phyloP scores from a whole-genome alignment of 805 yeast species.

The Monosporozyma aquatica region DNA sequence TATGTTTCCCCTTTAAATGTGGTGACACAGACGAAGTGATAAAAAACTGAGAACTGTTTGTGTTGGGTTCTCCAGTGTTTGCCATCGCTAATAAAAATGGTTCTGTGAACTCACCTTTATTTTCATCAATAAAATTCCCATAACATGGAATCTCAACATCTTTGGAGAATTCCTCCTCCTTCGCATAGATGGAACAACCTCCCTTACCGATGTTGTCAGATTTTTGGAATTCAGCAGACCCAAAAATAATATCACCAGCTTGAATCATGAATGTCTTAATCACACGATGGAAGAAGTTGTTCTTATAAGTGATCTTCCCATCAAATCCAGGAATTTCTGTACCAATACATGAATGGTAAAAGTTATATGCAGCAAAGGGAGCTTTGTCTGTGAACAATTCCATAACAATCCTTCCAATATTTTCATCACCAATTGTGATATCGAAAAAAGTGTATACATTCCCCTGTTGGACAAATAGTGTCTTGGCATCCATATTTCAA shows the following conservation, averaged over 20 bases:
- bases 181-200: slow-evolving; percentile 38
- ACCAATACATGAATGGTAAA: slow-evolving; percentile 38
- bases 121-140: slow-evolving; percentile 50
- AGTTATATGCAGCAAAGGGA: slow-evolving; percentile 48
- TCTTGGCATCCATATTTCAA: not conserved
- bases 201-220: slow-evolving; percentile 33
- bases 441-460: slow-evolving; percentile 38
- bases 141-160: slow-evolving; percentile 19
- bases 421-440: slow-evolving; percentile 35
- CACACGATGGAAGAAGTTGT: slow-evolving; percentile 50
- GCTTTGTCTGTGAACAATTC: slow-evolving; percentile 43
- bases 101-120: slow-evolving; percentile 35
- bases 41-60: slow-evolving; percentile 62
- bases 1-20: slow-evolving; percentile 67
- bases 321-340: slow-evolving; percentile 19
- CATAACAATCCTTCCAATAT: slow-evolving; percentile 52
- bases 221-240: slow-evolving; percentile 23
- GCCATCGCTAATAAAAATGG: slow-evolving; percentile 56
- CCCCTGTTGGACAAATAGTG: not conserved
- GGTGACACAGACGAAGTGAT: slow-evolving; percentile 61
- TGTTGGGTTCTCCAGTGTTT: slow-evolving; percentile 38
- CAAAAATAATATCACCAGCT: slow-evolving; percentile 50
- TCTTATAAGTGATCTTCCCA: slow-evolving; percentile 31
- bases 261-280: slow-evolving; percentile 64
- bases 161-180: slow-evolving; percentile 14